Conservation (phyloP, 1,139 yeast species). For the Suzukiozyma palmioleophila region DNA sequence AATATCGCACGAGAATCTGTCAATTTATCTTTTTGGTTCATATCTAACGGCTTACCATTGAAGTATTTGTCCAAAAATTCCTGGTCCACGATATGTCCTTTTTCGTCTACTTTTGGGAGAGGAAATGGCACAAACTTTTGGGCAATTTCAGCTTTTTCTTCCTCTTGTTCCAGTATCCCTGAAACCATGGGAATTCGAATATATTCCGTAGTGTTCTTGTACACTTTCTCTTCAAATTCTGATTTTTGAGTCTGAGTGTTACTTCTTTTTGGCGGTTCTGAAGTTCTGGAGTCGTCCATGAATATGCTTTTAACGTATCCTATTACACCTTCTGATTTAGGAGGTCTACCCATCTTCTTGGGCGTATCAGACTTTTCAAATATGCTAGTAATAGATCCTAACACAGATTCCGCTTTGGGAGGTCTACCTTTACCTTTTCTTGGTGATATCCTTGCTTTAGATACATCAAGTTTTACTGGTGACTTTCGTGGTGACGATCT, state of each 20-base stretch:
- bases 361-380: constrained; percentile 27
- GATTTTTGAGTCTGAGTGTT: background rate
- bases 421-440: constrained; percentile 26
- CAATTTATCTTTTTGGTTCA: constrained; percentile 25
- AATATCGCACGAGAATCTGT: constrained; percentile 59
- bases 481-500: constrained; percentile 5
- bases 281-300: constrained; percentile 21
- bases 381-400: constrained; percentile 30
- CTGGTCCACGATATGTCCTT: constrained; percentile 28
- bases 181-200: constrained; percentile 23
- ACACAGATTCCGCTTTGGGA: constrained; percentile 27
- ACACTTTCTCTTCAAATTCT: constrained; percentile 10
- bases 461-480: constrained; percentile 3
- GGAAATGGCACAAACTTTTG: constrained; percentile 30
- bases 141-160: constrained; percentile 5
- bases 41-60: constrained; percentile 22
- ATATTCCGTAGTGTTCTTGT: constrained; percentile 8
- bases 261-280: constrained; percentile 3
- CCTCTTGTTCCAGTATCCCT: constrained; percentile 19
- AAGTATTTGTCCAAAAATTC: constrained; percentile 29
- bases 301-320: constrained; percentile 35
- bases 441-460: constrained; percentile 1
- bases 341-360: constrained; percentile 27
- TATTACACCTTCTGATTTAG: constrained; percentile 29
- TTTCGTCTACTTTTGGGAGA: constrained; percentile 28